Evolutionary conservation across 345 rosid species (phyloP), one percentile per base, ranked within the genome.

Genomic region (Excoecaria agallocha): DNA sequence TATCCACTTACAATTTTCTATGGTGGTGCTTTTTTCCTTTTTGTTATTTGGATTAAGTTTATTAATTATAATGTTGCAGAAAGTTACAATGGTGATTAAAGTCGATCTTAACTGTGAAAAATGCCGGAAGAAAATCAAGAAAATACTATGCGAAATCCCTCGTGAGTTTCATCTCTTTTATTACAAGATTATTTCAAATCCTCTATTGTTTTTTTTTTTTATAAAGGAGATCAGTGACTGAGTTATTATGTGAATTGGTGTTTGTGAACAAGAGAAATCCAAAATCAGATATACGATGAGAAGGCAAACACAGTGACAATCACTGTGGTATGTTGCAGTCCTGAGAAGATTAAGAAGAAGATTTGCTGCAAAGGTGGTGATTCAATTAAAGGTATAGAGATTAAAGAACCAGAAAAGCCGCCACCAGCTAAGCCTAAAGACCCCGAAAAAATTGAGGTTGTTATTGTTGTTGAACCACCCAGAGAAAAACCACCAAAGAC

Each of bases 311-410:
- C 71, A 6, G 98, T 79, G 77, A 76, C 65, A 54, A 84, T 94
- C 82, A 94, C 82, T 8, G 97, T 94, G 41, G 89, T 84, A 17
- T 90, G 96, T 69, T 90, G 97, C 77, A 83, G 83, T 65, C 98
- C 97, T 3, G 97, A 94, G 61, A 88, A 76, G 79, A 82, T 90
- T 17, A 84, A 80, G 81, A 82, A 84, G 73, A 87, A 88, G 74
- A 74, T 91, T 16, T 80, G 86, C 61, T 74, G 81, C 77, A 87
- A 84, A 76, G 94, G 90, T 2, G 89, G 88, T n/a, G 84, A 84
- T 12, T 61, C 84, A 4, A 82, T 91, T 54, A 80, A 88, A 73
- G 82, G 92, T 69, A 86, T 91, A 16, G 86, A 82, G 76, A 85
- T 89, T 76, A 38, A 74, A 62, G 60, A 60, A 12, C 82, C 82